Evolutionary conservation across 345 rosid species (phyloP).

Genomic region (Theobroma cacao): DNA sequence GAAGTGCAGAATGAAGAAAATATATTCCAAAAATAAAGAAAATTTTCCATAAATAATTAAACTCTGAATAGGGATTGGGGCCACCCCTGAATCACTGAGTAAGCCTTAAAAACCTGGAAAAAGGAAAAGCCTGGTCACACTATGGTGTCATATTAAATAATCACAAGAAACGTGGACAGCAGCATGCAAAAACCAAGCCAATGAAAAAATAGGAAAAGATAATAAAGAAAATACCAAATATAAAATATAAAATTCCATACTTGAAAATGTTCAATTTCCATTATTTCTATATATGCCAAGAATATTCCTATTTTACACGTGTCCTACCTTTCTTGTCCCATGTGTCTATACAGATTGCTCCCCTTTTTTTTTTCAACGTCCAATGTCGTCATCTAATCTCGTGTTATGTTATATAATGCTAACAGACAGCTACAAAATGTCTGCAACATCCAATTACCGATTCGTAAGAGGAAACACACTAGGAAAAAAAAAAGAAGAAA

Average conservation of each 20-base stretch:
- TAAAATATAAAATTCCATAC: neutral
- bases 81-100: neutral
- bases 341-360: neutral
- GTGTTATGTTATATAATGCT: neutral
- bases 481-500: neutral
- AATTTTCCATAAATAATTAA: neutral
- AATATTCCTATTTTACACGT: neutral
- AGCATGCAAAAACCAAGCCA: neutral
- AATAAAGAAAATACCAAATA: neutral
- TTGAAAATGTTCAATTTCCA: neutral
- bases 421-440: neutral
- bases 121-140: neutral
- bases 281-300: neutral
- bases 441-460: neutral
- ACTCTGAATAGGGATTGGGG: neutral
- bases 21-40: neutral
- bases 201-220: neutral
- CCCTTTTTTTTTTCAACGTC: neutral
- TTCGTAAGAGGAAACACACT: neutral
- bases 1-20: neutral
- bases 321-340: conserved; percentile 9
- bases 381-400: neutral
- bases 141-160: neutral
- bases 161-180: neutral
- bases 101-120: neutral